Base-by-base conservation (phyloP, 306 rosid species). In the Acacia confusa region DNA sequence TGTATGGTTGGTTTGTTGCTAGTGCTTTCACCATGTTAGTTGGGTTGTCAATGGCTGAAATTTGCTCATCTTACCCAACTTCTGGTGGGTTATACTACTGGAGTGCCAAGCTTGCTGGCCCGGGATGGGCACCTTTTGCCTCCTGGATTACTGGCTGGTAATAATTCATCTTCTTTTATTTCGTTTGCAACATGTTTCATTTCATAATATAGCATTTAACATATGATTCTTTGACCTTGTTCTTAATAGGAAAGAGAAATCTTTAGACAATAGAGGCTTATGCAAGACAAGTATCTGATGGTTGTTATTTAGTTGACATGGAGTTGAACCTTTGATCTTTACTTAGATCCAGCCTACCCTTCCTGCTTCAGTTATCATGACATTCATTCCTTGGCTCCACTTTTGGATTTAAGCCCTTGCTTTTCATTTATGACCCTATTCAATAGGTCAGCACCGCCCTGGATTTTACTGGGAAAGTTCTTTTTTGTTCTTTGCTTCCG, bases 131-230 rank as follows among this genome's bases (percentile, higher is more conserved):
- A 3, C 98, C 99, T 27, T 90, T 92, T 87, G 98, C 99, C 40
- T 95, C 98, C 36, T 95, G 99, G 99, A 85, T 93, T 36, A 93
- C 99, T 85, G 99, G 99, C 90, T 95, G 99, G 99, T 93, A 90
- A 81, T 65, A 4, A 9, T 12, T 1, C 16, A 24, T 36, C 72
- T 67, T 67, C 72, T 67, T 67, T 66, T 28, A 65, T 65, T 55
- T 22, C 5, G 30, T 22, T 22, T 57, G 30, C 6, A 15, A 22
- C 64, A 50, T 50, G 40, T 11, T 50, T 50, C 5, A 53, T 53
- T 53, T 20, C 2, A 53, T 2, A 7, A 20, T 53, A 53, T 20
- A 53, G 24, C 4, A 20, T 53, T 19, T 53, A 16, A 14, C 68
- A 66, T 66, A 17, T 32, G 22, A 36, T 34, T 66, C 25, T 66